These are phyloP conservation scores for Beauveria sp. DNA, from an alignment of 2,329 filamentous ascomycete genomes.

Conservation along the genomic window DNA sequence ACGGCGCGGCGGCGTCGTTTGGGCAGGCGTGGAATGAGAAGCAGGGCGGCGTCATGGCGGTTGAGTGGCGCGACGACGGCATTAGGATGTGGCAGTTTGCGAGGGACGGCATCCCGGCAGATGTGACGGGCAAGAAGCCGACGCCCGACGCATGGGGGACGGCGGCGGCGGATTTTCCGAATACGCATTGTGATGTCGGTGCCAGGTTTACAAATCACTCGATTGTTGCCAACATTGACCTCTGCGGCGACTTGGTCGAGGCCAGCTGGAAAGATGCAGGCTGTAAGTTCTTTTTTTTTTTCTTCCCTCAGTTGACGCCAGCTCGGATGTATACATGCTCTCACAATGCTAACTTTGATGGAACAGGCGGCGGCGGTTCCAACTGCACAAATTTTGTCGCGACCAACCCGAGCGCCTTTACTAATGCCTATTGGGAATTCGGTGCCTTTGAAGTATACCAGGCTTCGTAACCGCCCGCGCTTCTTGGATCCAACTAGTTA, in stretches of 20 bases:
- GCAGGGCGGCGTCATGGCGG: constrained; percentile 51
- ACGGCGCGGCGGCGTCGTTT: constrained; percentile 32
- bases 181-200: constrained; percentile 51
- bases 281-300: constrained; percentile 24
- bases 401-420: constrained; percentile 47
- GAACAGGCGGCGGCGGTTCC: constrained; percentile 40
- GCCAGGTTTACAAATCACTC: constrained; percentile 57
- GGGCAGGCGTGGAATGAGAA: constrained; percentile 44
- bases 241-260: constrained; percentile 52
- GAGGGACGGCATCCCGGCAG: constrained; percentile 38
- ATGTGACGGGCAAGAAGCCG: constrained; percentile 44
- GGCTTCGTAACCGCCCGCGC: constrained; percentile 15
- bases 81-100: constrained; percentile 58
- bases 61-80: constrained; percentile 53
- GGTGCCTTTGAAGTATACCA: constrained; percentile 51
- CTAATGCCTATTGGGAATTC: constrained; percentile 59
- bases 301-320: not conserved
- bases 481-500: not conserved
- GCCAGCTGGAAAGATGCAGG: constrained; percentile 38
- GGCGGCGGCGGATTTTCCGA: constrained; percentile 58
- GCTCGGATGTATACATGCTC: too few species aligned
- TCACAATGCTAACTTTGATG: constrained; percentile 15
- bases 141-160: constrained; percentile 56
- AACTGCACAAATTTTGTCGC: constrained; percentile 52
- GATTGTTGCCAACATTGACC: constrained; percentile 58